Conservation (phyloP, 1,139 yeast species). For the Lodderomyces metapsilosis region DNA sequence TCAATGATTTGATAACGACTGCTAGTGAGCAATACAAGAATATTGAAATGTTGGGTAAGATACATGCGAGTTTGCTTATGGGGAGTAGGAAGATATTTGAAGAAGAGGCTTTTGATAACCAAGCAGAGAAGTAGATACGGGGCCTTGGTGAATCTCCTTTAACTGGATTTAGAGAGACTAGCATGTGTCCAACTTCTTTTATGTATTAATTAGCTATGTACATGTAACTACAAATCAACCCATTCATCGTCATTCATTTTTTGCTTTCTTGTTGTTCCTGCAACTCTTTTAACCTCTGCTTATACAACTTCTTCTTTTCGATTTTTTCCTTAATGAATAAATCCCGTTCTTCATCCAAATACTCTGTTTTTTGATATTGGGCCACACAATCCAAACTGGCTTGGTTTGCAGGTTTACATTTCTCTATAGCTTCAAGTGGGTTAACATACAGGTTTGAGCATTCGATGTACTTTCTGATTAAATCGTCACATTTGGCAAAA, state of each 20-base stretch:
- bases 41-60: conserved; percentile 55
- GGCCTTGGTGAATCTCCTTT: background rate
- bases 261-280: conserved; percentile 1
- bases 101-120: conserved; percentile 33
- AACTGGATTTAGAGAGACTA: background rate
- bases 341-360: conserved; percentile 71
- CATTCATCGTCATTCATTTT: background rate
- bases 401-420: conserved; percentile 36
- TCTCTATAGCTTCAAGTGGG: conserved; percentile 64
- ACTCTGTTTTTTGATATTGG: conserved; percentile 64
- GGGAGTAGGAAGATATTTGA: conserved; percentile 64
- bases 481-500: conserved; percentile 67
- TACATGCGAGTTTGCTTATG: conserved; percentile 65
- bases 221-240: background rate
- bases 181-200: no score
- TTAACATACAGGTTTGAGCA: conserved; percentile 39
- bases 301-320: conserved; percentile 27
- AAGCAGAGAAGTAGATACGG: background rate
- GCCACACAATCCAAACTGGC: conserved; percentile 54
- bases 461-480: conserved; percentile 50
- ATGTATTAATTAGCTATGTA: background rate
- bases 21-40: conserved; percentile 57
- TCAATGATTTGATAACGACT: conserved; percentile 52
- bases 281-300: conserved; percentile 8
- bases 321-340: conserved; percentile 56